Base-by-base conservation (phyloP, 2,329 filamentous ascomycete genomes). In the Xylariales sp. region DNA sequence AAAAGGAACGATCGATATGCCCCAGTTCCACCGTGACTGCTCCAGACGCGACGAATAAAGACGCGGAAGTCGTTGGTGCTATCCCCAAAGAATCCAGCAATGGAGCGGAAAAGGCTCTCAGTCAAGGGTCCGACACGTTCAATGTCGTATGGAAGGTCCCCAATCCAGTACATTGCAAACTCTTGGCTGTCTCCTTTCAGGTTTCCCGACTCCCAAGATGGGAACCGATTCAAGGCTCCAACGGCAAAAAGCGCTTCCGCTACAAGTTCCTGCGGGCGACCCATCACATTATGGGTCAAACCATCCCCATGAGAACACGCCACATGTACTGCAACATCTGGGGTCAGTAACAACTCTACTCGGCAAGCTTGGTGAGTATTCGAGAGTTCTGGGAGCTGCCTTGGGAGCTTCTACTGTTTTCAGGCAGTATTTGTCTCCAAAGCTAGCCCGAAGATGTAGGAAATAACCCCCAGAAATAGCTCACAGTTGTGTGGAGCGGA, bases 121-220 rank as follows among this genome's bases (percentile, higher is more conserved):
- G 22, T 27, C 2, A 38, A 24, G 4, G 21, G 35, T 8, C 12
- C 35, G 12, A 38, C 11, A 11, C n/a, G 35, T 7, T 28, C 4
- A 5, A 29, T 18, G 24, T 38, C 21, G 5, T 38, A 38, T 10
- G 35, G 35, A 5, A 19, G 35, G 12, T 11, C n/a, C n/a, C 35
- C 35, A 12, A 38, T 38, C 35, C 35, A 38, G 14, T 38, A 38
- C 35, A 38, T 27, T 9, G 20, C 12, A 28, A 38, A 38, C 21
- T 27, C 20, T 29, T 38, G 24, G 9, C 33, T 12, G 31, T 34
- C n/a, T 34, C 11, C 21, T 27, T n/a, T 38, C 28, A 15, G 9
- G n/a, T 12, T 14, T 34, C n/a, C 19, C 6, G 31, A 15, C 31
- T 34, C 31, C 31, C 31, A 34, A 16, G 14, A 11, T 11, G 18